Base-by-base conservation (phyloP, 495 filamentous ascomycete species). In the Penicillium paradoxum region DNA sequence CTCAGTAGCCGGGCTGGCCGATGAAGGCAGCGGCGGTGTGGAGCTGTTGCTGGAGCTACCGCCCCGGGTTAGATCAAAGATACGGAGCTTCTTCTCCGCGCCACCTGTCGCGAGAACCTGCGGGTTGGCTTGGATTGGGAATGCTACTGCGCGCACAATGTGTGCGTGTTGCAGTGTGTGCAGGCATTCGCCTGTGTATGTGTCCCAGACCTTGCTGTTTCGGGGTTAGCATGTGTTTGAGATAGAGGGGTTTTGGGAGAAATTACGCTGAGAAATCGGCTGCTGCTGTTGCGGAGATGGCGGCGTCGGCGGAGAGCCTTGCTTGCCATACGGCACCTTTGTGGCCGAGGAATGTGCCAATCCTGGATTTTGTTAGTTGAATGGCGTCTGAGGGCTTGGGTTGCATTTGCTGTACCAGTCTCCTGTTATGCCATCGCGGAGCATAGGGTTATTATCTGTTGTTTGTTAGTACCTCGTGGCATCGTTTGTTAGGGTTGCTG, bases 241-340 rank as follows among this genome's bases (percentile, higher is more conserved):
- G 49, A 7, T 29, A 19, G 21, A 8, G 19, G 17, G 43, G n/a
- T n/a, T n/a, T 42, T 40, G 32, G 22, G 13, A 49, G 33, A 36
- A 13, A 85, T 67, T 78, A 90, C 85, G 92, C 92, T 22, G 90
- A 92, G 73, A 98, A 98, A 69, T 98, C 93, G 37, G 93, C 93
- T 18, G 91, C 92, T 24, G 86, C 93, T 22, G 93, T 97, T 10
- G 90, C 91, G 54, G 95, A 91, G 30, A 90, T 84, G 29, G 82
- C 81, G 6, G 91, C 89, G 70, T 97, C 93, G 21, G 87, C 81
- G 36, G 90, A 96, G 10, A 97, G 80, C 48, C 92, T 82, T 22
- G 90, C 87, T 75, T 96, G 90, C 89, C 91, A 98, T 45, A 96
- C 91, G 15, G 93, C 93, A 54, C 93, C 93, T 74, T 98, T 97